Base-by-base conservation (phyloP, 139 green algal species). In the Volvox africanus region DNA sequence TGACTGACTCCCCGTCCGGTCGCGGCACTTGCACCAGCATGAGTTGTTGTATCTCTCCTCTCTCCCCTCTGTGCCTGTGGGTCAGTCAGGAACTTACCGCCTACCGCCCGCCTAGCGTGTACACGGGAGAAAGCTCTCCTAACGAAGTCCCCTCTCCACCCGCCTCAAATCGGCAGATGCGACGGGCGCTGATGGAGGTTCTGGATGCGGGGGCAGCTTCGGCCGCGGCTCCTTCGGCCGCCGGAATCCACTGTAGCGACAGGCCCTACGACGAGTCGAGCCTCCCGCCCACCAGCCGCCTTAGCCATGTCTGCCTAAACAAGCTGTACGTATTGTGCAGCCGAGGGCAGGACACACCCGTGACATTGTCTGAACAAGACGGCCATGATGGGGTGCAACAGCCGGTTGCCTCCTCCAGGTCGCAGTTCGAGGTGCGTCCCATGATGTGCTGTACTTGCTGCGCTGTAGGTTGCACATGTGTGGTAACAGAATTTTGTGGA, bases 291-390 rank as follows among this genome's bases (percentile, higher is more conserved):
- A 82, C 71, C 77, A 93, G 76, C 44, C 95, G 95, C 69, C 98
- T 99, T 87, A 92, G 88, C 12, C 96, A 98, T 44, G 85, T 95
- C 21, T 99, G 97, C 94, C 91, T 99, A 9, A 89, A 93, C 50
- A 98, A 98, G 93, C 92, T 99, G 91, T 99, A 97, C 65, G 96
- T 97, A 69, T 88, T 99, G 71, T 98, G 96, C 92, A 95, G 95
- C 88, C 93, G 96, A 17, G 96, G 94, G 3, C 91, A 91, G 28
- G 92, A 93, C 30, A 5, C 5, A 78, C 65, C 33, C 1, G 82
- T 36, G 50, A n/a, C 16, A 55, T 9, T 55, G 44, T 12, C 36
- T 14, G 71, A 61, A 85, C 32, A 16, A 1, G 80, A 93, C 26
- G 69, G 77, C 36, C 36, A 35, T 82, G 30, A 24, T 35, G 37